Base-by-base conservation (phyloP, 2,329 filamentous ascomycete genomes). In the Atkinsonella texensis region DNA sequence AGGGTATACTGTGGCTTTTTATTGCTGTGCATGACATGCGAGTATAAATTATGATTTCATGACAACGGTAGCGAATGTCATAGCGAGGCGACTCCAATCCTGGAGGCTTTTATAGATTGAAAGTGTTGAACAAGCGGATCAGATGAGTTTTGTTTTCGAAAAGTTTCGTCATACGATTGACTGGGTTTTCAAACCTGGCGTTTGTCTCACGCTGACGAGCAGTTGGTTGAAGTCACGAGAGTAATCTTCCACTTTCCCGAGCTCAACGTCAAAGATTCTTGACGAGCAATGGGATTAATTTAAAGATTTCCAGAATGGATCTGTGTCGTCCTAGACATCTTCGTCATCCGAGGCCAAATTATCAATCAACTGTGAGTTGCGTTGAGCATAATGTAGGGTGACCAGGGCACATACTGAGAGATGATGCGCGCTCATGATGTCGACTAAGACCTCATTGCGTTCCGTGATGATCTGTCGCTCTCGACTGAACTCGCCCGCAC, bases 271-370 rank as follows among this genome's bases (percentile, higher is more conserved):
- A 48, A 68, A 23, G 69, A 10, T 62, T 59, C 6, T 58, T 59
- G 11, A 70, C 49, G 2, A 70, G 52, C n/a, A 65, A 58, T 1
- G 71, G 71, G 2, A 74, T 62, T 13, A 73, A 49, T 55, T 72
- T 74, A 4, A 60, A 62, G 50, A 74, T 70, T 58, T 74, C 70
- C 20, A 74, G 50, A 40, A 69, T 58, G 5, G 69, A 68, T 31
- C 73, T 66, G 49, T 74, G 68, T 41, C 17, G n/a, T 5, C 40
- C 40, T 17, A 42, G 10, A 12, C 40, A 13, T 17, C 9, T 42
- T 42, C 40, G 40, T 42, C n/a, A 42, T 10, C 40, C 40, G 18
- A 23, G 17, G n/a, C 40, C 17, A 42, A 1, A 42, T 3, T 42
- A 18, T 10, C 40, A 38, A 15, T 38, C 35, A 38, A 38, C 35